Base-by-base conservation (phyloP, 371 early-diverging fungal genomes). In the Coemansia sp. region DNA sequence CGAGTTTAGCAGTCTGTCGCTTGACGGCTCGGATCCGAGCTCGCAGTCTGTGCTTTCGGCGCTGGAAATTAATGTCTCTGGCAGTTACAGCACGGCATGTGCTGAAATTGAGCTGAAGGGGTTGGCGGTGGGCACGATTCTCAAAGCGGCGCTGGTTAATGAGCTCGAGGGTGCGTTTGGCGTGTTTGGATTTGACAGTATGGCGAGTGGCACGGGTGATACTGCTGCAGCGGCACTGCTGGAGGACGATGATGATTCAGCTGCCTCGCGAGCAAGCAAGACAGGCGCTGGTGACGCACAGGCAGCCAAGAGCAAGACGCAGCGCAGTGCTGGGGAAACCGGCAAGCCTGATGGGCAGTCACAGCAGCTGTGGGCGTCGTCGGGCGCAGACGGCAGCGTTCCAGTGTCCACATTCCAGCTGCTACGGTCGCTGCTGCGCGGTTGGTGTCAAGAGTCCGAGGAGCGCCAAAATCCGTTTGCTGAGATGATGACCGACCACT, bases 101-200 rank as follows among this genome's bases (percentile, higher is more conserved):
- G 83, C 94, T 8, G 95, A 95, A 70, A 80, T 95, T 42, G 90
- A 92, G 63, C 60, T 98, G n/a, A 74, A 80, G 26, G 86, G 91
- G 4, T 74, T 98, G 26, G 91, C 93, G 3, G 84, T 95, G 26
- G 93, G 93, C 72, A 75, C 82, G 11, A 63, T 80, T 6, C 80
- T 93, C 63, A 89, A 91, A 64, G 84, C 92, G 0, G 82, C 83
- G 6, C 69, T 88, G 40, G 86, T 95, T 59, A 87, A 88, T 57
- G 94, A 93, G 58, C 66, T 91, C 4, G 92, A 93, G 71, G 92
- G 92, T 1, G 84, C 85, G 1, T 66, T 79, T 3, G 85, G 84
- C 42, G 67, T 68, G 3, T 80, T 81, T 66, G 84, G 83, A 5
- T 83, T 84, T 76, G 83, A 86, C 54, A 45, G 59, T 26, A 61